Conservation (phyloP, 768 basidiomycete species). For the Asterophora lycoperdoides region DNA sequence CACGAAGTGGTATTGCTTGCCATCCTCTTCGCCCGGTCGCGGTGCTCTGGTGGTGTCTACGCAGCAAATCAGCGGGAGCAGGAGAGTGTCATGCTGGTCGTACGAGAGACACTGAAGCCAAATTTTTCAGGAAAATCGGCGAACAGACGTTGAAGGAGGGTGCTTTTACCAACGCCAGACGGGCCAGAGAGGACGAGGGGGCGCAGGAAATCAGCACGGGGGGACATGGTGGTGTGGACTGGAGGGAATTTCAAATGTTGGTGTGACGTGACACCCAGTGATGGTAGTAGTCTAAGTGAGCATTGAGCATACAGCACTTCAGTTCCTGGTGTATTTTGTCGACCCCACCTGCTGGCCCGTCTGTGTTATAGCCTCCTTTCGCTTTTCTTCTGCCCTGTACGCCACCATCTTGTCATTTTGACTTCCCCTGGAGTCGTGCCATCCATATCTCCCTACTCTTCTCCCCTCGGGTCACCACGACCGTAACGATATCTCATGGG, state of each 20-base stretch:
- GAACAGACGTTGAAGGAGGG: conserved; percentile 80
- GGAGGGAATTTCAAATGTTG: too few relatives aligned
- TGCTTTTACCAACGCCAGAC: conserved; percentile 93
- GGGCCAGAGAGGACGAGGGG: conserved; percentile 90
- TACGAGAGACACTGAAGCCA: conserved; percentile 93
- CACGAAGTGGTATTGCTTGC: conserved; percentile 87
- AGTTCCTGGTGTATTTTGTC: too few relatives aligned
- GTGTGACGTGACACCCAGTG: conserved; percentile 1
- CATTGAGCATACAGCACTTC: not conserved
- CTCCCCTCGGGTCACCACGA: conserved; percentile 18
- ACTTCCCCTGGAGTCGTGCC: conserved; percentile 5
- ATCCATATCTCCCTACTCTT: conserved; percentile 5
- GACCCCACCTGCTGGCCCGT: not conserved
- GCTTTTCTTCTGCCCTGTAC: conserved; percentile 12
- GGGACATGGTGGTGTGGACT: conserved; percentile 15
- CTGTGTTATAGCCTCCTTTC: not conserved
- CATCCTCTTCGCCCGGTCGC: conserved; percentile 76
- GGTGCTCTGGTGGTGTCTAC: conserved; percentile 88
- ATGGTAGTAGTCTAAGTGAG: not conserved
- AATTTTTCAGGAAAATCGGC: conserved; percentile 78
- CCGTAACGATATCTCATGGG: conserved; percentile 54
- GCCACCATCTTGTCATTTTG: not conserved
- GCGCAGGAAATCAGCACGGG: conserved; percentile 42
- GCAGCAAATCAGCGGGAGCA: conserved; percentile 12
- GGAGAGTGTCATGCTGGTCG: conserved; percentile 7